Base-by-base conservation (phyloP, 306 rosid species). In the Prinsepia uniflora region DNA sequence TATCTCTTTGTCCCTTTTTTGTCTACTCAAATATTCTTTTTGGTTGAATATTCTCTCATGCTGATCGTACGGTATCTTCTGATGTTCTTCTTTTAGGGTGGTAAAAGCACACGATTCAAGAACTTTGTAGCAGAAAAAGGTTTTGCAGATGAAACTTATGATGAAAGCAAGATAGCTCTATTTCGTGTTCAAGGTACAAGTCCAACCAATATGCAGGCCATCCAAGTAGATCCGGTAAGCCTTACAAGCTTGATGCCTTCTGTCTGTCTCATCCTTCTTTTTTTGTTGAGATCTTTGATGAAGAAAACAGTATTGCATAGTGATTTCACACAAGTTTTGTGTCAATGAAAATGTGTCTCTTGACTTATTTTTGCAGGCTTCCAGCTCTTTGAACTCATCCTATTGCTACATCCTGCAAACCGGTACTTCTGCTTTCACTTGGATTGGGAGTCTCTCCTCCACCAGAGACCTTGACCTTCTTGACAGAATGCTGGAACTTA, bases 171-270 rank as follows among this genome's bases (percentile, higher is more conserved):
- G 75, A 84, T 66, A 64, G 94, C 97, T 62, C 83, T 93, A 44
- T 90, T 93, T 76, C 92, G 85, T 77, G 85, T 93, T 72, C 98
- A 88, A 88, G 98, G 98, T 63, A 88, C 85, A 12, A 86, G 86
- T 84, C 84, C 79, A 17, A 81, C 80, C 42, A 88, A 88, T 73
- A 87, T 90, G 90, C 97, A 88, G 86, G 98, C 96, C 63, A 88
- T 93, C 81, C 94, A 93, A 86, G 94, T 88, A 41, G 88, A 88
- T 75, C 83, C 75, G n/a, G 98, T 93, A 81, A 65, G 92, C 84
- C 79, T 76, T 69, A 63, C 11, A 30, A 30, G 17, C 5, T 13
- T 30, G 53, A 22, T 65, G 36, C 57, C 56, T 4, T 66, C 45
- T 11, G 4, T 50, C 6, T 58, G 2, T 48, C 10, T 42, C 70